Evolutionary conservation across 768 basidiomycete species (phyloP).

Genomic region (Gymnopilus dilepis): DNA sequence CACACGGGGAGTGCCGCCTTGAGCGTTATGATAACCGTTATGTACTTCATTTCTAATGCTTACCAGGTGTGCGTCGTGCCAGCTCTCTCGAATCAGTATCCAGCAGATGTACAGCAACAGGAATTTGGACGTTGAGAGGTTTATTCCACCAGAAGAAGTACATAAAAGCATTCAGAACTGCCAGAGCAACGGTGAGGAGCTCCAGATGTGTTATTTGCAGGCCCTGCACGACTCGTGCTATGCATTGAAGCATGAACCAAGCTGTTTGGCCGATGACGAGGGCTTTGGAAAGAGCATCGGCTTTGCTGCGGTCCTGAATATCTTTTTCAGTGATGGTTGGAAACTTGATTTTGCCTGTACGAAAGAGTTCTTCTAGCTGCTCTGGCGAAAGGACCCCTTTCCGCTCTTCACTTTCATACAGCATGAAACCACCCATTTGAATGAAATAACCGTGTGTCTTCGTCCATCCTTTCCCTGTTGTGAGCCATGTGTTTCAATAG

Average conservation of each 20-base stretch:
- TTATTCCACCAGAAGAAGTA: slow-evolving; percentile 39
- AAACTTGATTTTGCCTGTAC: slow-evolving; percentile 8
- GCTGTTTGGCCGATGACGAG: slow-evolving; percentile 33
- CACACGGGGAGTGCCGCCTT: too few relatives aligned
- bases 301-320: slow-evolving; percentile 31
- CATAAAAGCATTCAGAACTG: slow-evolving; percentile 30
- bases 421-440: slow-evolving; percentile 13
- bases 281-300: slow-evolving; percentile 35
- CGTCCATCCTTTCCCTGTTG: slow-evolving; percentile 4
- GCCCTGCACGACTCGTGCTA: slow-evolving; percentile 24
- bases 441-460: slow-evolving; percentile 9
- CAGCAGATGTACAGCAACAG: neutral
- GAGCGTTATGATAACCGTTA: too few relatives aligned
- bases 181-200: slow-evolving; percentile 37
- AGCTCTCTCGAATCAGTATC: neutral
- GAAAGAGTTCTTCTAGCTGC: slow-evolving; percentile 6
- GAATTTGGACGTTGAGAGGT: slow-evolving; percentile 4
- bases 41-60: too few relatives aligned
- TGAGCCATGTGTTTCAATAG: too few relatives aligned
- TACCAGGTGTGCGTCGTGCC: too few relatives aligned
- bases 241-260: slow-evolving; percentile 37
- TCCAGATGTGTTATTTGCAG: slow-evolving; percentile 39
- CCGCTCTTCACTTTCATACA: neutral
- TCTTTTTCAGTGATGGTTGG: slow-evolving; percentile 18
- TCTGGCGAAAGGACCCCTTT: slow-evolving; percentile 2